Base-by-base conservation (phyloP, 495 filamentous ascomycete genomes). In the Aspergillus cristatus region DNA sequence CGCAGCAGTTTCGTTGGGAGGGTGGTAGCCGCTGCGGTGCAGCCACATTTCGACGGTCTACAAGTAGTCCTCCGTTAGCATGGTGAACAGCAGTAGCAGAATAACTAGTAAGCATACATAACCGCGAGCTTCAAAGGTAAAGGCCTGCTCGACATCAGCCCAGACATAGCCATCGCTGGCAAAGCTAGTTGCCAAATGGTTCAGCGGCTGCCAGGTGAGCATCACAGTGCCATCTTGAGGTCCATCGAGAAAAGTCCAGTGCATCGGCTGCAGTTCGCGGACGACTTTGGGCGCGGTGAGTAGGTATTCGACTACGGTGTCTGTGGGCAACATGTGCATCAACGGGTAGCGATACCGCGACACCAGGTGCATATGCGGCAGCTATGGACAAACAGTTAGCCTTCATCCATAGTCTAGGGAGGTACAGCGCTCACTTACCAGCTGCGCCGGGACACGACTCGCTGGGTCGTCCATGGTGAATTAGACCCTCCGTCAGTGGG, bases 111-210 rank as follows among this genome's bases (percentile, higher is more conserved):
- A 17, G 34, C 82, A 46, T 76, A 90, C 86, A 61, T 86, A 81
- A 34, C 87, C 88, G 45, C 78, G 77, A 46, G 79, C 62, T 42
- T 87, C 78, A 34, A 82, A 75, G 29, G 70, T 72, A 39, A 76
- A 82, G 12, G 71, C 77, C 35, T 77, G 67, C 59, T 97, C 90
- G 11, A 73, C 67, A 47, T 85, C 81, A 4, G 79, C 75, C 90
- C 90, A 98, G 34, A 94, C 65, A 52, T 86, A 90, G 11, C 91
- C 91, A 72, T 98, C 90, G 41, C 79, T 93, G 14, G 91, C 79
- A 49, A 84, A 89, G 34, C 76, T 76, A 3, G 69, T 71, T 13
- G 75, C 76, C 36, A 86, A 62, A 36, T 76, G 70, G 14, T 70
- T 63, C 7, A 76, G 64, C 1, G 89, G 84, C 55, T 94, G 86